phyloP scores from a whole-genome alignment of 2,329 filamentous ascomycete genomes.

The Dendrostoma leiphaemia region DNA sequence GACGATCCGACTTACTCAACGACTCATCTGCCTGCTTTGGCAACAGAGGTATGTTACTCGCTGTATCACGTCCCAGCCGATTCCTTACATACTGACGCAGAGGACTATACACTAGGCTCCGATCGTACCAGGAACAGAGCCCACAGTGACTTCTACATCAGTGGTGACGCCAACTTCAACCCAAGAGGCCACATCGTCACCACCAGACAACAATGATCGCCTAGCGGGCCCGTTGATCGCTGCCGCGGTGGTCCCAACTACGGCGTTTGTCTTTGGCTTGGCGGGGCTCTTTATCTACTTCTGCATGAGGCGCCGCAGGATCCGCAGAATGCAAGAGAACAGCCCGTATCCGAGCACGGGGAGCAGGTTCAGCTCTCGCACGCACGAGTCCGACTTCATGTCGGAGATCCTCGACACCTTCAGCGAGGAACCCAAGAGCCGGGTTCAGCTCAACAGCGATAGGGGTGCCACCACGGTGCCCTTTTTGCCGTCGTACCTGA shows the following conservation, averaged over 20 bases:
- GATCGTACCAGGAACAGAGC: not conserved
- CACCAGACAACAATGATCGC: not conserved
- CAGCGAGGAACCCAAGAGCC: not conserved
- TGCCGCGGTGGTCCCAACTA: conserved; percentile 7
- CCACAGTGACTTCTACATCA: not conserved
- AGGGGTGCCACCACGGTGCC: too few relatives aligned
- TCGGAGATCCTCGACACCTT: conserved; percentile 9
- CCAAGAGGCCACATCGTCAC: not conserved
- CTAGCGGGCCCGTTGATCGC: conserved; percentile 8
- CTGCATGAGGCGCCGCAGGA: conserved; percentile 5
- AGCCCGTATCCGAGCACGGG: not conserved
- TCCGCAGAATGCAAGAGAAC: not conserved
- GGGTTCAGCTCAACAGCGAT: not conserved
- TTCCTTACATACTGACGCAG: not conserved
- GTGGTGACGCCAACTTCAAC: not conserved
- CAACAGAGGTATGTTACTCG: conserved; percentile 2
- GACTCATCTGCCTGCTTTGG: conserved; percentile 4
- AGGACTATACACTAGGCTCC: not conserved
- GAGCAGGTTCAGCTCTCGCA: not conserved
- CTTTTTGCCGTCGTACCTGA: too few relatives aligned
- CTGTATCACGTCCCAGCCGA: accelerated
- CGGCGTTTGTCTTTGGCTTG: not conserved
- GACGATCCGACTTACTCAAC: conserved; percentile 2
- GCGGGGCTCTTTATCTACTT: not conserved
- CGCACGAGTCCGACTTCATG: not conserved